phyloP scores from a whole-genome alignment of 106 monocot genomes.

The Phalaenopsis aphrodite region DNA sequence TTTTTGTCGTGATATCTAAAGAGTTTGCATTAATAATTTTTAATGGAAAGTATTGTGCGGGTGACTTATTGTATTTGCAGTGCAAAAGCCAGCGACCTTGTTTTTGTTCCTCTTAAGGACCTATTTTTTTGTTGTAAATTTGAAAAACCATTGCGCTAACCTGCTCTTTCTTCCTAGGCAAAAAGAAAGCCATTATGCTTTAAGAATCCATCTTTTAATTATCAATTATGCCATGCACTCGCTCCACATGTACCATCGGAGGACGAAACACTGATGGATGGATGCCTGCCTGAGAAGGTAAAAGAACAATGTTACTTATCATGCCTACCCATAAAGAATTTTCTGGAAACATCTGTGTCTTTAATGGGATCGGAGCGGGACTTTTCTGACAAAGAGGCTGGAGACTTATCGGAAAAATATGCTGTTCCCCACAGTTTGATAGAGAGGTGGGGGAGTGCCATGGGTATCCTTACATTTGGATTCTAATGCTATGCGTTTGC shows the following conservation, averaged over 20 bases:
- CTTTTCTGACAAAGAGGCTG: conserved; percentile 12
- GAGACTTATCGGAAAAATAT: conserved; percentile 13
- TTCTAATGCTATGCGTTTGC: not conserved
- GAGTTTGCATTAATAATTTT: too few relatives aligned
- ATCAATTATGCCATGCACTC: conserved; percentile 37
- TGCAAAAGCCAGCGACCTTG: not conserved
- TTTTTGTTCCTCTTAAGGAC: not conserved
- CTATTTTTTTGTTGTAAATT: not conserved
- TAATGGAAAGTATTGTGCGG: too few relatives aligned
- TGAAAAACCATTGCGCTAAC: not conserved
- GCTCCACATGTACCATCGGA: conserved; percentile 7
- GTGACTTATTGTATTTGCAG: too few relatives aligned
- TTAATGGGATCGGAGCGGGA: not conserved
- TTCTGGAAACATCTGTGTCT: conserved; percentile 32
- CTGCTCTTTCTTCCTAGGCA: conserved; percentile 39
- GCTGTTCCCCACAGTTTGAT: conserved; percentile 63
- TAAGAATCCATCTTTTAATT: conserved; percentile 35
- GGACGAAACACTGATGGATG: not conserved
- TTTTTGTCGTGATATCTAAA: too few relatives aligned
- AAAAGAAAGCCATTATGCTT: conserved; percentile 70
- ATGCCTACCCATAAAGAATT: conserved; percentile 54
- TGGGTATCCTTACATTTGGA: conserved; percentile 63
- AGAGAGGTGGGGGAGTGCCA: conserved; percentile 91
- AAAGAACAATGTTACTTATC: conserved; percentile 11
- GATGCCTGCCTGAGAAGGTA: not conserved